Base-by-base conservation (phyloP, 768 basidiomycete genomes). In the Cytidiella melzeri region DNA sequence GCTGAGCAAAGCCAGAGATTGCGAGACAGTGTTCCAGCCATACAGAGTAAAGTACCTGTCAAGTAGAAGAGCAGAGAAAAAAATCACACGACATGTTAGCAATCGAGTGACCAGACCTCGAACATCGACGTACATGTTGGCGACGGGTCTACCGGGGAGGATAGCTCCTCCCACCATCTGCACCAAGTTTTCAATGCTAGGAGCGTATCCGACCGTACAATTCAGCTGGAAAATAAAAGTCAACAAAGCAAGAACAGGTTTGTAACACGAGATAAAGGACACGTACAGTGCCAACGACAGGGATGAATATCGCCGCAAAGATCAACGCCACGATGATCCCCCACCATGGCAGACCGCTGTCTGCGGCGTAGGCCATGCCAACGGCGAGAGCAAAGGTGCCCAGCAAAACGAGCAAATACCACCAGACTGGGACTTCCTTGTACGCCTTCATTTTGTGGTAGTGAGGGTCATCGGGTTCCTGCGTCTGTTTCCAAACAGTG, bases 281-380 rank as follows among this genome's bases (percentile, higher is more conserved):
- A 77, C 77, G 44, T 70, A 74, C 0, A 82, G 79, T 75, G 13
- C 75, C 70, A 43, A 80, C 69, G 62, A 83, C 76, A 4, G 79
- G 70, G 42, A 79, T 59, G 54, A 73, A 77, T 28, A 77, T 51
- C 2, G 66, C 56, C 0, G 80, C 72, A 46, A 84, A 64, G 28
- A 81, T 61, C 24, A 84, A 58, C n/a, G 72, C 69, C 19, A 81
- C 71, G 49, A 77, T 65, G 47, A 79, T 43, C 1, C 56, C 67
- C 48, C 57, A 75, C 81, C 81, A 81, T 5, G 81, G 80, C 27
- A 83, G 61, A 4, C 72, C 73, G 9, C 77, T 75, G 36, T 72
- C 48, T 3, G 70, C 74, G 23, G 74, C 72, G 58, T 81, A 81
- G 40, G 74, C 67, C 5, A 75, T 74, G 4, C 73, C 72, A 64